Conservation (phyloP, 768 basidiomycete species). For the Termitomyces sp. region DNA sequence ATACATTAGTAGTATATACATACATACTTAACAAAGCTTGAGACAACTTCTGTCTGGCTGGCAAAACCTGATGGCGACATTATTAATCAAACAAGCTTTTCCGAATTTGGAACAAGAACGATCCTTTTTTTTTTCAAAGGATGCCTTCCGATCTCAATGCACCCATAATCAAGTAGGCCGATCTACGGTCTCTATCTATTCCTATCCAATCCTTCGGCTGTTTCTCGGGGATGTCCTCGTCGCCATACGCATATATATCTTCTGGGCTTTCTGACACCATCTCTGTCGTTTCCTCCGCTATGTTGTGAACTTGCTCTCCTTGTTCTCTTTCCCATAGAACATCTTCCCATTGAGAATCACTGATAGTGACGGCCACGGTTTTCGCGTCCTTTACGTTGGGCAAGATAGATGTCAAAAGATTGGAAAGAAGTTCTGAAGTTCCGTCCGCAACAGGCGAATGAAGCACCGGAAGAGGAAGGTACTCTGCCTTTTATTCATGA, state of each 20-base stretch:
- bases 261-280: conserved; percentile 27
- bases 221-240: conserved; percentile 44
- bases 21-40: too few species aligned
- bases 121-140: conserved; percentile 23
- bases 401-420: conserved; percentile 68
- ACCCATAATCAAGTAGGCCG: conserved; percentile 76
- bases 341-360: conserved; percentile 77
- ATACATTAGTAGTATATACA: too few species aligned
- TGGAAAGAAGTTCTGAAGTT: conserved; percentile 69
- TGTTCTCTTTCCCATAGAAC: conserved; percentile 73
- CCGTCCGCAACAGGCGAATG: conserved; percentile 60
- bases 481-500: conserved; percentile 58
- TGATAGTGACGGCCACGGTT: conserved; percentile 73
- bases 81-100: too few species aligned
- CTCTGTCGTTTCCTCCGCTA: conserved; percentile 16
- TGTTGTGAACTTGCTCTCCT: conserved; percentile 30
- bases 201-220: conserved; percentile 70
- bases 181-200: conserved; percentile 71
- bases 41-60: too few species aligned
- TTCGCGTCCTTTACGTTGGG: conserved; percentile 70
- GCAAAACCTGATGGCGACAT: too few species aligned
- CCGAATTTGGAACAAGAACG: not conserved
- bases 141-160: conserved; percentile 71
- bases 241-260: conserved; percentile 58
- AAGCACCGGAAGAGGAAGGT: conserved; percentile 69